Evolutionary conservation across 257 asterid species (phyloP), one percentile per base, ranked within the genome.

Genomic region (Datura wrightii): DNA sequence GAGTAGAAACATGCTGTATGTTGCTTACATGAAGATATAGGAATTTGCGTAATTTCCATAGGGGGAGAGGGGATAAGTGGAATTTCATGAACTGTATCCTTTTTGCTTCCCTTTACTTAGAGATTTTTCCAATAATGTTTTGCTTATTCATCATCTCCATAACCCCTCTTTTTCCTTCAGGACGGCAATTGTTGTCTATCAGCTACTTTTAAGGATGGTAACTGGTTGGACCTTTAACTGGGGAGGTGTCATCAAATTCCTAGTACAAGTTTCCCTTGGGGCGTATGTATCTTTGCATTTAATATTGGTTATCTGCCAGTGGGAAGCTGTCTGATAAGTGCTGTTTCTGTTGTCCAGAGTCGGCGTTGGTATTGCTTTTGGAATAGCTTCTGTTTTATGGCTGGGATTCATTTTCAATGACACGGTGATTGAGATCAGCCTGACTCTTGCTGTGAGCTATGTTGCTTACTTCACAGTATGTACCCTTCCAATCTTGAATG

Each of bases 361-460:
- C 55, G 97, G 92, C 83, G 56, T 93, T 70, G 99, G 99, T 83
- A 87, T 94, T 84, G 98, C 96, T 87, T 96, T 93, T 85, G 99
- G 98, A 88, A 85, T 94, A 83, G 91, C 90, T 83, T 94, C 99
- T 11, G 95, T 96, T 80, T 81, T 96, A 85, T 94, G 99, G 99
- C 94, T 96, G 90, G 94, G 99, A 84, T 96, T 88, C 89, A 94
- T 96, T 91, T 96, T 96, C 95, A 96, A 96, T 86, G 99, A 96
- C 89, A 96, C 99, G 5, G 97, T 94, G 88, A 94, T 94, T 84
- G 98, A 96, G 91, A 94, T 96, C 84, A 89, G 95, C 1, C 86
- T 96, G 88, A 96, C 99, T 78, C 89, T 94, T 83, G 98, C 99
- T 53, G 98, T 94, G 92, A 96, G 99, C 98, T 96, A 96, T 88